Percentiles rank a stretch among this genome's conserved stretches.
Evolutionary conservation across 176 grass and related monocot genomes (phyloP).

Genomic region (Cenchrus purpureus): DNA sequence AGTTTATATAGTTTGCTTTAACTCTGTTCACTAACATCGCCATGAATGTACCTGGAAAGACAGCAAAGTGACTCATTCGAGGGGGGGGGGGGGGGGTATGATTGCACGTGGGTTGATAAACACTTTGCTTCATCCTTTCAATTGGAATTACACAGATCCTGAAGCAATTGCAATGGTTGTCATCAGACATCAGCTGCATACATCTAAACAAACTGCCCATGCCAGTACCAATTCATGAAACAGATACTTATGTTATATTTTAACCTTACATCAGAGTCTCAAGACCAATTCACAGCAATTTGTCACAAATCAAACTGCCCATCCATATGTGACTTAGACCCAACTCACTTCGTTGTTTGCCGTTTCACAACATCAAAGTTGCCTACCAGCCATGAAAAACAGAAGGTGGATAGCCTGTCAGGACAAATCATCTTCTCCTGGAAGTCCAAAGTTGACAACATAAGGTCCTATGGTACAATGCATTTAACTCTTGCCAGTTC

Average conservation of each 20-base stretch:
- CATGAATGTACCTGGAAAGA: not conserved
- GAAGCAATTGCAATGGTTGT: not conserved
- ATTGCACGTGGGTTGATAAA: not conserved
- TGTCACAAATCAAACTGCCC: not conserved
- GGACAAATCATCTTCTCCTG: not conserved
- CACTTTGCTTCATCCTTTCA: not conserved
- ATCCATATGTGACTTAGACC: not conserved
- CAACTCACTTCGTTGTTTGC: not conserved
- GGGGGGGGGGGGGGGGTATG: too few species aligned
- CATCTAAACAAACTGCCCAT: not conserved
- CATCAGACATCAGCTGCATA: not conserved
- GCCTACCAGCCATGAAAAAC: not conserved
- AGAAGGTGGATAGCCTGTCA: not conserved
- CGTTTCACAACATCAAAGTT: not conserved
- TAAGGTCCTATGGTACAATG: constrained; percentile 8
- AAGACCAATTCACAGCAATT: not conserved
- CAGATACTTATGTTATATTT: not conserved
- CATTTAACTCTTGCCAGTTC: constrained; percentile 17
- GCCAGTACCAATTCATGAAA: constrained; percentile 10
- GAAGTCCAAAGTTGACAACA: constrained; percentile 32
- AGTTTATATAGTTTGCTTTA: not conserved
- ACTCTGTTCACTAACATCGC: not conserved
- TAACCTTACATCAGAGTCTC: constrained; percentile 19
- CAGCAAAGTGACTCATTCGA: not conserved
- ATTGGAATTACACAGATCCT: not conserved